Evolutionary conservation across 306 rosid genomes (phyloP).

Genomic region (Cucurbita ficifolia): DNA sequence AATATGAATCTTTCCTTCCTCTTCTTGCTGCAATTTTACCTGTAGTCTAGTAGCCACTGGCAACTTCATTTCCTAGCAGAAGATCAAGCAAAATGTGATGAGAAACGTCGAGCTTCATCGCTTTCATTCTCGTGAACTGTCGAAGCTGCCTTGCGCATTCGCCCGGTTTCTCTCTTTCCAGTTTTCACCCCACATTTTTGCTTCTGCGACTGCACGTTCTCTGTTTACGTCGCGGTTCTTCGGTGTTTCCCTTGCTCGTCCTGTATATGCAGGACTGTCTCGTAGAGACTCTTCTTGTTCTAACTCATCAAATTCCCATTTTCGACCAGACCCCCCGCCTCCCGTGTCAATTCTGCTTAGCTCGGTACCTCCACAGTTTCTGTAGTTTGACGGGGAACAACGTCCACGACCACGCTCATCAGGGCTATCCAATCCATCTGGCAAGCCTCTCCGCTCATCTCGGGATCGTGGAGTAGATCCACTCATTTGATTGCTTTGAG

Average conservation of each 20-base stretch:
- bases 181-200: constrained; percentile 93
- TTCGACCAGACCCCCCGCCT: constrained; percentile 81
- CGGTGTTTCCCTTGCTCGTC: constrained; percentile 60
- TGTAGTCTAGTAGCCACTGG: background rate
- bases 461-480: constrained; percentile 68
- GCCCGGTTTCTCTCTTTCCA: constrained; percentile 91
- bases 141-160: constrained; percentile 67
- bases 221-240: constrained; percentile 87
- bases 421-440: constrained; percentile 73
- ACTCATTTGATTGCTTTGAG: constrained; percentile 48
- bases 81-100: background rate
- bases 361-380: constrained; percentile 37
- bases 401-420: constrained; percentile 36
- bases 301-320: constrained; percentile 59
- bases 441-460: constrained; percentile 54
- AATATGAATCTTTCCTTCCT: background rate
- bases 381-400: constrained; percentile 62
- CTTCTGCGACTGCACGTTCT: constrained; percentile 93
- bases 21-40: constrained; percentile 17
- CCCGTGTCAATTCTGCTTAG: constrained; percentile 47
- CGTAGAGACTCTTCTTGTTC: constrained; percentile 63
- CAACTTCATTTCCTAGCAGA: constrained; percentile 11
- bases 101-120: background rate
- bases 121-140: constrained; percentile 60
- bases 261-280: constrained; percentile 70